Base-by-base conservation (phyloP, 2,329 filamentous ascomycete genomes). In the Colletotrichum spinosum region DNA sequence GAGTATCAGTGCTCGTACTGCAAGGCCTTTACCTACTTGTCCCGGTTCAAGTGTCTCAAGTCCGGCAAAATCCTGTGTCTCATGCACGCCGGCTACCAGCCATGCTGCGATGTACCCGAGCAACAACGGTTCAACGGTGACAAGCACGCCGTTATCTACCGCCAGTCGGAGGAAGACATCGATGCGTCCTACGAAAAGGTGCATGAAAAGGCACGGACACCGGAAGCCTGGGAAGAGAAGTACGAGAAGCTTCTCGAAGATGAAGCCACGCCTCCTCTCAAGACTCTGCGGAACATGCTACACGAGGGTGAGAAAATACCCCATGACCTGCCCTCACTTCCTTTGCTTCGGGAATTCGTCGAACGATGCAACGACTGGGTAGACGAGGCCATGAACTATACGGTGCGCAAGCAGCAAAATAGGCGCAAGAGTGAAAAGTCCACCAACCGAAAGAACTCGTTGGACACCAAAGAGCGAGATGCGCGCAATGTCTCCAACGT, bases 361-460 rank as follows among this genome's bases (percentile, higher is more conserved):
- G 94, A 97, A 72, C 91, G 93, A 73, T 98, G 96, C 82, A 97
- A 97, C 78, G 94, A 97, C 75, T 97, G 97, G 92, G 93, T 97
- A 68, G 96, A 98, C 73, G 95, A 98, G 80, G 96, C 96, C 69
- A 96, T 93, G 73, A 94, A 92, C 75, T 99, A 97, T 82, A 97
- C 94, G 73, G 94, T 96, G 65, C 92, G 96, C 71, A 99, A 99
- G 81, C 95, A 97, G 81, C 95, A 97, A 79, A 97, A 97, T 74
- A 92, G 96, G 68, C 93, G 95, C 67, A 98, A 98, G 80, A 97
- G 92, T 77, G 95, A 97, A 73, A 96, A 93, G 74, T 88, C 87
- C 49, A 96, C 92, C 69, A 90, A 88, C 72, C 87, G 89, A 60
- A 87, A 87, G 48, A 69, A 62, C 50, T 69, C 65, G 37, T 2